Base-by-base conservation (phyloP, 306 rosid genomes). In the Cercis canadensis region DNA sequence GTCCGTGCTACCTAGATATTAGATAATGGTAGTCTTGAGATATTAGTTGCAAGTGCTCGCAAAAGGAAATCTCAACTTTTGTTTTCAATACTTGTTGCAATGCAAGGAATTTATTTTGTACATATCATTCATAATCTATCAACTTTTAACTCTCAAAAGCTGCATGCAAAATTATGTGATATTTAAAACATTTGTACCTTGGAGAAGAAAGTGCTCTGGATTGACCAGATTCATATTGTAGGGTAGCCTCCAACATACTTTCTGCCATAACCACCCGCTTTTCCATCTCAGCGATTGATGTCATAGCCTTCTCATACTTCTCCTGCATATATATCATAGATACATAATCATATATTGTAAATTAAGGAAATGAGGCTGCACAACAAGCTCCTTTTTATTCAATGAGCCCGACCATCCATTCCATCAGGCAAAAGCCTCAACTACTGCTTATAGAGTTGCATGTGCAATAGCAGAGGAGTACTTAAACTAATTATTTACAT, bases 151-250 rank as follows among this genome's bases (percentile, higher is more conserved):
- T 44, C 55, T 19, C 66, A 64, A 73, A 70, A 72, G 75, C 65
- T 29, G 55, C 43, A 65, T n/a, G 57, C 39, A 51, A 37, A 70
- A 56, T 63, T 56, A 57, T 24, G 36, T 49, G 71, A 46, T 62
- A 50, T 39, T 31, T 54, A 52, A 61, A 61, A 62, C 19, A 36
- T 39, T 52, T 67, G 46, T 82, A 94, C 99, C 99, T 21, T 34
- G 97, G 96, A 82, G 97, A 88, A 78, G 89, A 63, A 21, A 24
- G 70, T 65, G 92, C 94, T 86, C 86, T 91, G 52, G 80, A 81
- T 89, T 91, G 97, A 64, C 99, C 99, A 54, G 99, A 89, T 91
- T 94, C 92, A 67, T 94, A 94, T 66, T 91, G 96, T 77, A 94
- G 71, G 66, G 99, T 94, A 69, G 96, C 97, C 84, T 89, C 99